Evolutionary conservation across 257 asterid genomes (phyloP).

Genomic region (Linderniella brevidens): DNA sequence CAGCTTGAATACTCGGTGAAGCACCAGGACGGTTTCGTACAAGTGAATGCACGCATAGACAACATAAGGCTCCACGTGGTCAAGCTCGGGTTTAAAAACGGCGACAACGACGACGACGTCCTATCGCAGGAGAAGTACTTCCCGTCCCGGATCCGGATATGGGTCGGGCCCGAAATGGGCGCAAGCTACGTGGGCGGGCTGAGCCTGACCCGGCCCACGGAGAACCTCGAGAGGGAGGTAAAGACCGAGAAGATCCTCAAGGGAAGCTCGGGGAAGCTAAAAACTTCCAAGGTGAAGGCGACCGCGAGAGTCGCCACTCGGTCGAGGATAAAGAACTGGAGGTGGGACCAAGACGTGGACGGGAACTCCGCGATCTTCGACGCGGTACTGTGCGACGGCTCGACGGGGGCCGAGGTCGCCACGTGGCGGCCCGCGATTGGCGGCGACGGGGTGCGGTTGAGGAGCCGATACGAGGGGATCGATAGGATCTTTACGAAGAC

Average conservation of each 20-base stretch:
- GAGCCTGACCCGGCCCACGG: conserved; percentile 66
- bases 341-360: conserved; percentile 85
- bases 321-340: conserved; percentile 59
- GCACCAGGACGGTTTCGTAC: conserved; percentile 40
- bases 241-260: conserved; percentile 46
- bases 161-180: conserved; percentile 88
- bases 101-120: conserved; percentile 8
- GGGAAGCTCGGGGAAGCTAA: conserved; percentile 34
- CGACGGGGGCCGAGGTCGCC: conserved; percentile 47
- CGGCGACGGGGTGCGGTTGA: conserved; percentile 13
- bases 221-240: conserved; percentile 39
- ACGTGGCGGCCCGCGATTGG: conserved; percentile 38
- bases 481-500: conserved; percentile 44
- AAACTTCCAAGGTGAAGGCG: conserved; percentile 34
- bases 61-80: conserved; percentile 59
- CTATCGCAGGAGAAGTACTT: conserved; percentile 47
- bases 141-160: conserved; percentile 56
- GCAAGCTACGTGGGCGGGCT: conserved; percentile 60
- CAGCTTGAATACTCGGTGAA: conserved; percentile 60
- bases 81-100: conserved; percentile 43
- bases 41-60: conserved; percentile 53
- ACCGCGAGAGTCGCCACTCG: conserved; percentile 34
- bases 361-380: conserved; percentile 61
- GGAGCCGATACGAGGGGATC: conserved; percentile 34
- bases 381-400: conserved; percentile 39